A percentile compares a stretch with the other conserved stretches of the same genome.
phyloP scores from a whole-genome alignment of 1,284 basidiomycete genomes.

The Rhodotorula sp. region DNA sequence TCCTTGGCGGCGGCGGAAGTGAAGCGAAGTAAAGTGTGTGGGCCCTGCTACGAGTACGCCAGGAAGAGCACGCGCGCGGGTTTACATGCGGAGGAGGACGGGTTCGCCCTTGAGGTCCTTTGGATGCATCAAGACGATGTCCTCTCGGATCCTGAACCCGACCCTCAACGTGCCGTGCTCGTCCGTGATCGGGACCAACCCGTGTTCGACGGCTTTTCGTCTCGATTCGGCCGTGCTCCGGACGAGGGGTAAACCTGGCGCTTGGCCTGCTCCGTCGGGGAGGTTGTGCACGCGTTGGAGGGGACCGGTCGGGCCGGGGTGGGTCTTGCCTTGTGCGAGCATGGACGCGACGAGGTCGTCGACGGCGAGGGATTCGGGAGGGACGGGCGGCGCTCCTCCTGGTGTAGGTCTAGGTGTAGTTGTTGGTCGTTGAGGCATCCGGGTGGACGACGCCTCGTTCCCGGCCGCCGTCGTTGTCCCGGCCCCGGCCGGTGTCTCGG shows the following conservation, averaged over 20 bases:
- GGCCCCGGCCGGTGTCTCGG: no score
- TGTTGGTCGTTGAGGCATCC: neutral
- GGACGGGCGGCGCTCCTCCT: neutral
- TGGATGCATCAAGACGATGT: slow-evolving; percentile 8
- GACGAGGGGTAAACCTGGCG: neutral
- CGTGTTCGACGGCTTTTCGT: neutral
- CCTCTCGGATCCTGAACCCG: slow-evolving; percentile 2
- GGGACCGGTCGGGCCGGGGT: neutral
- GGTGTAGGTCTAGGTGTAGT: neutral
- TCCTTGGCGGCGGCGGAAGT: no score
- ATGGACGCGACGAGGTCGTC: slow-evolving; percentile 2
- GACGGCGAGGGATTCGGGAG: neutral
- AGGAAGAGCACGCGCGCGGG: no score
- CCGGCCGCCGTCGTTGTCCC: no score
- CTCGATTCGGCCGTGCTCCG: neutral
- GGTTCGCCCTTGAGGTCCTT: slow-evolving; percentile 14
- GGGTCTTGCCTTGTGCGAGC: slow-evolving; percentile 7
- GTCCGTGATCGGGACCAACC: slow-evolving; percentile 13
- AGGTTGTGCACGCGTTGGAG: slow-evolving; percentile 4
- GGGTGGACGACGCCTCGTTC: no score
- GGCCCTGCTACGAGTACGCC: neutral
- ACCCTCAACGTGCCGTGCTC: slow-evolving; percentile 7
- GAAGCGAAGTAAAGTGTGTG: neutral
- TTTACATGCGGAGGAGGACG: slow-evolving; percentile 6
- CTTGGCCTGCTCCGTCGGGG: slow-evolving; percentile 10